These are phyloP conservation scores for Moesziomyces sp. DNA, from an alignment of 1,284 basidiomycete species.

Conservation along the genomic window DNA sequence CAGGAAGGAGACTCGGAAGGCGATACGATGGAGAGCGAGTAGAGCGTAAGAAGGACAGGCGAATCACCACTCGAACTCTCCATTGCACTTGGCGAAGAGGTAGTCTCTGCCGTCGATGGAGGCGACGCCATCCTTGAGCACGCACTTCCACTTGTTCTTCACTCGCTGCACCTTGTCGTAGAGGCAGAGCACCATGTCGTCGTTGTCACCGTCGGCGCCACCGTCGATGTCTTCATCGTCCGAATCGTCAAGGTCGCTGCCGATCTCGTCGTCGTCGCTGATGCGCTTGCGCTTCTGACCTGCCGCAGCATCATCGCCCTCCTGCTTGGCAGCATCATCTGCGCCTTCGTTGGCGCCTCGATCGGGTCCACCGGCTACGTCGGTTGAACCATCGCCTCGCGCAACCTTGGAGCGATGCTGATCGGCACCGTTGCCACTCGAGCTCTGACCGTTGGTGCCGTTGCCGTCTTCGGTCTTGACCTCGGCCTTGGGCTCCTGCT, in stretches of 20 bases:
- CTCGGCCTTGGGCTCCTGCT: conserved; percentile 32
- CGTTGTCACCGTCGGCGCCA: conserved; percentile 70
- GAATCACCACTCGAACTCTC: conserved; percentile 55
- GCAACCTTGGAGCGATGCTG: conserved; percentile 45
- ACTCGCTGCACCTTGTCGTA: conserved; percentile 99
- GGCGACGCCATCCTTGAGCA: conserved; percentile 98
- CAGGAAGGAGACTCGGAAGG: too few relatives aligned
- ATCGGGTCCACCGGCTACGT: conserved; percentile 24
- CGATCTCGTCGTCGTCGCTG: conserved; percentile 82
- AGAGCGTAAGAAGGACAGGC: not conserved
- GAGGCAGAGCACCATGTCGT: conserved; percentile 95
- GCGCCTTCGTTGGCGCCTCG: conserved; percentile 9
- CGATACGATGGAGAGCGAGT: too few relatives aligned
- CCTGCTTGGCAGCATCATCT: conserved; percentile 9
- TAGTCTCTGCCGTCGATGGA: conserved; percentile 97
- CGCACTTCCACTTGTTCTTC: conserved; percentile 99
- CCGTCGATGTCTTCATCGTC: conserved; percentile 74
- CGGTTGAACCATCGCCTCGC: conserved; percentile 30
- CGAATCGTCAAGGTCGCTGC: conserved; percentile 94
- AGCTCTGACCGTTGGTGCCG: conserved; percentile 9
- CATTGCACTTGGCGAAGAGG: conserved; percentile 91
- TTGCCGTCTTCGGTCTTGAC: conserved; percentile 34
- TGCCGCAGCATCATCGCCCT: conserved; percentile 30
- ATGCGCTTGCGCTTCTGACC: conserved; percentile 64
- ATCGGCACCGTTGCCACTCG: conserved; percentile 21